Evolutionary conservation across 371 early-diverging fungal species (phyloP).

Genomic region (Mucor circinelloides): DNA sequence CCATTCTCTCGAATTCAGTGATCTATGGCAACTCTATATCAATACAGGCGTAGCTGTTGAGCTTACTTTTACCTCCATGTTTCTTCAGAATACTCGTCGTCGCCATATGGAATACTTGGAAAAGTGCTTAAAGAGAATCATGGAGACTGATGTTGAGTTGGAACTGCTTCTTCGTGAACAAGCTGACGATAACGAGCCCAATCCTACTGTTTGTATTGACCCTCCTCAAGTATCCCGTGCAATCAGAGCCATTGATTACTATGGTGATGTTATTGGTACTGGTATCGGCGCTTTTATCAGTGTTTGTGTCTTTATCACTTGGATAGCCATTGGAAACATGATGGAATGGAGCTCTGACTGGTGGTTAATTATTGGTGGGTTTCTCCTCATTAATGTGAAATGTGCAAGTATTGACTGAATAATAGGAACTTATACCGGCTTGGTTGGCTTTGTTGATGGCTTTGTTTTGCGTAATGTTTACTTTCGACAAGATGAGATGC

Average conservation of each 20-base stretch:
- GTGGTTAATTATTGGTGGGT: too few relatives aligned
- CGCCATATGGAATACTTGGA: constrained; percentile 26
- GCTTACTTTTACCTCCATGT: constrained; percentile 24
- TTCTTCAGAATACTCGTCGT: constrained; percentile 26
- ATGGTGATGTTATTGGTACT: constrained; percentile 29
- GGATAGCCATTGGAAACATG: constrained; percentile 6
- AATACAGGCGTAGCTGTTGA: constrained; percentile 27
- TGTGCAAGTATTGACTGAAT: too few relatives aligned
- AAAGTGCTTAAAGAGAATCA: constrained; percentile 13
- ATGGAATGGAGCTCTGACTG: too few relatives aligned
- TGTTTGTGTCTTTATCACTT: constrained; percentile 12
- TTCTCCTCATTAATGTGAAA: too few relatives aligned
- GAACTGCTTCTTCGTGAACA: constrained; percentile 13
- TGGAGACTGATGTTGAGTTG: constrained; percentile 10
- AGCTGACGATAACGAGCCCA: constrained; percentile 13
- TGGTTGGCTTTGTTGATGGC: constrained; percentile 29
- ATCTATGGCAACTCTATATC: constrained; percentile 28
- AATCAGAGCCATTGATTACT: constrained; percentile 24
- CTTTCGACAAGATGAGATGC: constrained; percentile 14
- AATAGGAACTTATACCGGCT: constrained; percentile 30
- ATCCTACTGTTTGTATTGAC: constrained; percentile 10
- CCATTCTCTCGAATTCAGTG: constrained; percentile 5
- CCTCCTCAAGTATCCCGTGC: constrained; percentile 7
- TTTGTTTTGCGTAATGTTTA: constrained; percentile 29
- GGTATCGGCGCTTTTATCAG: constrained; percentile 20